Evolutionary conservation across 1,284 basidiomycete species (phyloP).

Genomic region (Ustilago lituana): DNA sequence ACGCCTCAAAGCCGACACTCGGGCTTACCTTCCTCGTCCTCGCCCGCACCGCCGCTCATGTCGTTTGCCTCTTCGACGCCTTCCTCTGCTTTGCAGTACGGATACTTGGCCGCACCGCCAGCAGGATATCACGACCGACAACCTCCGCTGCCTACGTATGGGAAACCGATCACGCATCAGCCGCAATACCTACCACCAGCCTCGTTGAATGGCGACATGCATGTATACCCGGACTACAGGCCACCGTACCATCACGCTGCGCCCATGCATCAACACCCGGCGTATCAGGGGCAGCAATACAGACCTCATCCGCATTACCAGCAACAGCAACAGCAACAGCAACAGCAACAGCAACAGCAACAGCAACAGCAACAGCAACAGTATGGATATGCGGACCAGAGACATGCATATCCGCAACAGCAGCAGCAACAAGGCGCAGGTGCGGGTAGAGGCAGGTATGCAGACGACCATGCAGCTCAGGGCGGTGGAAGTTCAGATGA

Average conservation of each 20-base stretch:
- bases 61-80: conserved; percentile 3
- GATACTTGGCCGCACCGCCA: conserved; percentile 19
- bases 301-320: background rate
- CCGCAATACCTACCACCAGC: conserved; percentile 3
- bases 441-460: too few relatives aligned
- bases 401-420: background rate
- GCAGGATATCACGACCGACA: conserved; percentile 13
- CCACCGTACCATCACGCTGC: conserved; percentile 27
- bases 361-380: conserved; percentile 8
- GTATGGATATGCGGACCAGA: background rate
- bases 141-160: conserved; percentile 34
- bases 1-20: background rate
- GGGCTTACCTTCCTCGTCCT: background rate
- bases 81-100: conserved; percentile 18
- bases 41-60: background rate
- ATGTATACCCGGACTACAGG: conserved; percentile 25
- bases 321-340: conserved; percentile 9
- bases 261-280: conserved; percentile 11
- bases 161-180: conserved; percentile 21
- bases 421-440: background rate
- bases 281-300: conserved; percentile 2
- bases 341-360: conserved; percentile 7
- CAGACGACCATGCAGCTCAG: too few relatives aligned
- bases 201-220: background rate
- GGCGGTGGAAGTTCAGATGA: too few relatives aligned